Conservation (phyloP, 129 eudicot species). For the Centaurea solstitialis region DNA sequence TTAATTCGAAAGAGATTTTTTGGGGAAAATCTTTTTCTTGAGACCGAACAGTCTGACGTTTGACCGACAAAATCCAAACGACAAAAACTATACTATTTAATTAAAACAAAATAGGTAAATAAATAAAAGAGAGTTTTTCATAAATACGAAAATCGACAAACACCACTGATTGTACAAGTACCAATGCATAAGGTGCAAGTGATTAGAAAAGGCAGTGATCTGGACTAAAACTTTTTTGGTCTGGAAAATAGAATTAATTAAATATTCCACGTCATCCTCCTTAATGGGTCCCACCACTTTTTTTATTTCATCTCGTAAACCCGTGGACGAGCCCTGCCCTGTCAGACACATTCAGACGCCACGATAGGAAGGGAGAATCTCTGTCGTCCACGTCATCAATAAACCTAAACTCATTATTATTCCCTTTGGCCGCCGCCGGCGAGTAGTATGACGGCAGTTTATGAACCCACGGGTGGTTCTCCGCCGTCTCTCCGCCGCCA, state of each 20-base stretch:
- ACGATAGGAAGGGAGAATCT: slow-evolving; percentile 62
- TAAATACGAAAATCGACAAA: slow-evolving; percentile 20
- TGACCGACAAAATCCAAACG: slow-evolving; percentile 34
- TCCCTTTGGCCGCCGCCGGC: slow-evolving; percentile 45
- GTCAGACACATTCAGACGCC: slow-evolving; percentile 75
- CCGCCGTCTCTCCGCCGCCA: slow-evolving; percentile 26
- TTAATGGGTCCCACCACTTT: slow-evolving; percentile 15
- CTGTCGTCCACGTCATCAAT: slow-evolving; percentile 64
- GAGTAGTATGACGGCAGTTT: slow-evolving; percentile 59
- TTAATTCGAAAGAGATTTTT: neutral
- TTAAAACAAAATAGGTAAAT: neutral
- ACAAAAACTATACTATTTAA: slow-evolving; percentile 1
- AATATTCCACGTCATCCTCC: slow-evolving; percentile 13
- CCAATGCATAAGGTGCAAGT: slow-evolving; percentile 28
- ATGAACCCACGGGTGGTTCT: slow-evolving; percentile 53
- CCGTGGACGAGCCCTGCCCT: slow-evolving; percentile 70
- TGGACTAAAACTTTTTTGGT: slow-evolving; percentile 11
- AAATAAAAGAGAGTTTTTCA: slow-evolving; percentile 17
- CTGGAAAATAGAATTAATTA: slow-evolving; percentile 17
- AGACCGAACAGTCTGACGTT: slow-evolving; percentile 20
- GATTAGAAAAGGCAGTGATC: too few relatives aligned
- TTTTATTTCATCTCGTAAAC: slow-evolving; percentile 59
- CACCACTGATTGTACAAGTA: neutral
- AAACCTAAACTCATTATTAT: slow-evolving; percentile 60
- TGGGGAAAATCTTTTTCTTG: slow-evolving; percentile 14